phyloP scores from a whole-genome alignment of 2,329 filamentous ascomycete genomes.

The Sporothrix phasma region DNA sequence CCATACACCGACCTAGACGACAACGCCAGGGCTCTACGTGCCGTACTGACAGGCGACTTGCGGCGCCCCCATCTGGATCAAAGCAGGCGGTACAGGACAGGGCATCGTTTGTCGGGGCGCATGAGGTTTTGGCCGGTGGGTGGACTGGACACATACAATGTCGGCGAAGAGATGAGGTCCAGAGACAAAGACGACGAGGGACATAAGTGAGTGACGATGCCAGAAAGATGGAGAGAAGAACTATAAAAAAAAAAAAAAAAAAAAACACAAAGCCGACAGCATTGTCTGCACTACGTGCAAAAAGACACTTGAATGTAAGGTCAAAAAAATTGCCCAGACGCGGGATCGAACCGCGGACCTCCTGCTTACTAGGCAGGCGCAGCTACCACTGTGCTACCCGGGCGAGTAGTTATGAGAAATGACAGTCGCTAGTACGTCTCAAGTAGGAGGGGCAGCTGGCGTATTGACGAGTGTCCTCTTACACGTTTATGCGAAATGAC shows the following conservation, averaged over 20 bases:
- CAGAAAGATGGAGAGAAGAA: background rate
- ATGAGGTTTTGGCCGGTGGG: slow-evolving; percentile 7
- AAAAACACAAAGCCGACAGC: background rate
- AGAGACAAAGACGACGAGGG: background rate
- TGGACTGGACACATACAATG: slow-evolving; percentile 8
- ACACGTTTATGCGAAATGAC: background rate
- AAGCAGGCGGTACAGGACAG: background rate
- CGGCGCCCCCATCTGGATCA: background rate
- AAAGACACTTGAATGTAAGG: background rate
- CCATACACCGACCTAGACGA: background rate
- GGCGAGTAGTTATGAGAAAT: background rate
- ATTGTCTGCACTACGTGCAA: no score
- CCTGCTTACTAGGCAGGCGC: slow-evolving; percentile 10
- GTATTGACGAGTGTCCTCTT: background rate
- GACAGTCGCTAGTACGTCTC: background rate
- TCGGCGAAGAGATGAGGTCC: slow-evolving; percentile 5
- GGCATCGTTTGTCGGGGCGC: background rate
- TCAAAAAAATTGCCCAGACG: background rate
- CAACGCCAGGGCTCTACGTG: background rate
- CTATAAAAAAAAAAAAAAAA: background rate
- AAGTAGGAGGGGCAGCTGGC: slow-evolving; percentile 3
- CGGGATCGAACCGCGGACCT: slow-evolving; percentile 11
- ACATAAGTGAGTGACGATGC: no score
- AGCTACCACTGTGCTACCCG: slow-evolving; percentile 12
- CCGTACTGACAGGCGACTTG: background rate